Conservation (phyloP, 805 yeast genomes). For the Schwanniomyces yamadae region DNA sequence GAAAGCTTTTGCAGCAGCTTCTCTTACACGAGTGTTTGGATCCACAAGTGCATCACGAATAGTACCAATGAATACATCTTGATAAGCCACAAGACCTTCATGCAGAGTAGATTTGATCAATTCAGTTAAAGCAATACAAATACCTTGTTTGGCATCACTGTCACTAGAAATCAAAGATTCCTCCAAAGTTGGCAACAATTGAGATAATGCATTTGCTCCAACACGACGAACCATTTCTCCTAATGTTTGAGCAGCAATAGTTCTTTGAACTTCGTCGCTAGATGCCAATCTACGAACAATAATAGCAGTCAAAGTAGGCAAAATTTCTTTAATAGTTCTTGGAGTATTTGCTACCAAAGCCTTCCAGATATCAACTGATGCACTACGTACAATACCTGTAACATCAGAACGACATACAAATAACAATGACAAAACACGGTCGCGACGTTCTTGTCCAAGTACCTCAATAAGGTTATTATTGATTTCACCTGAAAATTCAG, state of each 20-base stretch:
- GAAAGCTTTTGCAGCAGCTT: conserved; percentile 87
- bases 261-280: conserved; percentile 72
- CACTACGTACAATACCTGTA: conserved; percentile 80
- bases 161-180: conserved; percentile 58
- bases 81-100: conserved; percentile 62
- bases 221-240: conserved; percentile 95
- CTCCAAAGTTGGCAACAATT: conserved; percentile 81
- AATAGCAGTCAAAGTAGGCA: conserved; percentile 77
- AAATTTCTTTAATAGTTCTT: conserved; percentile 84
- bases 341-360: conserved; percentile 96
- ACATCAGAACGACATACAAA: conserved; percentile 94
- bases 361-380: conserved; percentile 95
- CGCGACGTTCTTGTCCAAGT: conserved; percentile 86
- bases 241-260: conserved; percentile 87
- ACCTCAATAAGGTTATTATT: conserved; percentile 67
- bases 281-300: conserved; percentile 83
- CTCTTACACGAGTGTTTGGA: conserved; percentile 69
- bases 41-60: conserved; percentile 81
- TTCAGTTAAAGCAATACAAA: conserved; percentile 89
- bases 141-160: conserved; percentile 91
- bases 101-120: conserved; percentile 71
- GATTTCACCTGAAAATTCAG: conserved; percentile 49
- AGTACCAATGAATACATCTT: conserved; percentile 67
- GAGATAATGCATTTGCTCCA: conserved; percentile 82
- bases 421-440: conserved; percentile 77